Evolutionary conservation across 352 stramenopile species (phyloP).

Genomic region (Chrysophaeum taylorii): DNA sequence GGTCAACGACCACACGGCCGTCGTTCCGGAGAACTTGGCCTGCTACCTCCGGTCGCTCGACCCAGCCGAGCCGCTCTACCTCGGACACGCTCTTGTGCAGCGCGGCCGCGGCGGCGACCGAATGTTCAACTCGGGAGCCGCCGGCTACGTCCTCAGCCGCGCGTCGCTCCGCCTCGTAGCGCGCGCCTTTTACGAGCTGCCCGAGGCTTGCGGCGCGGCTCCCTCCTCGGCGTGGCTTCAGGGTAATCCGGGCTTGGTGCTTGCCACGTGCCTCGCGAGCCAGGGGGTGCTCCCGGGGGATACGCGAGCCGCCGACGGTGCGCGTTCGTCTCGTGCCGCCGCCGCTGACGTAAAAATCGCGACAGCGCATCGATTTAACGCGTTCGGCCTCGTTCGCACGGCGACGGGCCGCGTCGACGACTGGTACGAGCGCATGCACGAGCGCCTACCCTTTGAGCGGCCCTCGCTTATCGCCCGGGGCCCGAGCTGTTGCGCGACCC

Average conservation of each 20-base stretch:
- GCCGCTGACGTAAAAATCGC: neutral
- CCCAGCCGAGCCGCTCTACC: conserved; percentile 41
- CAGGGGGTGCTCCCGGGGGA: conserved; percentile 17
- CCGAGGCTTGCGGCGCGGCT: conserved; percentile 13
- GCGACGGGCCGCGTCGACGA: conserved; percentile 42
- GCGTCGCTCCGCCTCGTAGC: conserved; percentile 39
- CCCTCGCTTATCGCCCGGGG: conserved; percentile 29
- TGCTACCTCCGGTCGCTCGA: conserved; percentile 40
- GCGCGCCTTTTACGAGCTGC: conserved; percentile 17
- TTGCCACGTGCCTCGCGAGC: conserved; percentile 43
- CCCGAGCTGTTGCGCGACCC: conserved; percentile 37
- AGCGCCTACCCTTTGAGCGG: conserved; percentile 26
- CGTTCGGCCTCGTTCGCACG: conserved; percentile 42
- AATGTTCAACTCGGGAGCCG: conserved; percentile 53
- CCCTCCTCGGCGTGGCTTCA: conserved; percentile 40
- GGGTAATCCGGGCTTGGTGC: conserved; percentile 49
- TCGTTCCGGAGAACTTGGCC: conserved; percentile 49
- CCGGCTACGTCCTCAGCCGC: conserved; percentile 49
- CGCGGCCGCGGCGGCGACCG: conserved; percentile 27
- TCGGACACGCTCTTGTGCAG: conserved; percentile 39
- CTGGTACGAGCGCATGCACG: conserved; percentile 53
- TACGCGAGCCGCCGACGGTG: neutral
- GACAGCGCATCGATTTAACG: conserved; percentile 47
- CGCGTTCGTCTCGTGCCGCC: neutral
- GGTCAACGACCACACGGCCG: conserved; percentile 60